These are phyloP conservation scores for Ustilago bromivora DNA, from an alignment of 1,284 basidiomycete genomes.

Conservation along the genomic window DNA sequence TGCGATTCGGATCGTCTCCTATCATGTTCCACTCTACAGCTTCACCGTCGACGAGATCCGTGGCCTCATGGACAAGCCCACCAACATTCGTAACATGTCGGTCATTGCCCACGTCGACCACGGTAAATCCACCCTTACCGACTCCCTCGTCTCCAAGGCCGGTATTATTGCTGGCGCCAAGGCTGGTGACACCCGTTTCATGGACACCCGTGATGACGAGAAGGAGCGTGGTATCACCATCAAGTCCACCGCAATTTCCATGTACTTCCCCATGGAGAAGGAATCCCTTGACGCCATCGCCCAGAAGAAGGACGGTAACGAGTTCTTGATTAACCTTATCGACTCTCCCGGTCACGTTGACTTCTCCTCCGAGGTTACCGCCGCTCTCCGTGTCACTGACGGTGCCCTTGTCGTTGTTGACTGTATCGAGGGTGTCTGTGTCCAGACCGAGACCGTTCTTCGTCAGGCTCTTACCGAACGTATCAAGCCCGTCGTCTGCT, in stretches of 20 bases:
- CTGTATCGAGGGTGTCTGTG: constrained; percentile 99
- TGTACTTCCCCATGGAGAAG: constrained; percentile 97
- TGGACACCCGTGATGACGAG: constrained; percentile 97
- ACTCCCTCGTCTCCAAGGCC: constrained; percentile 98
- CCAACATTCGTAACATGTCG: constrained; percentile 95
- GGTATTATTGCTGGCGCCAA: constrained; percentile 97
- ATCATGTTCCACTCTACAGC: constrained; percentile 21
- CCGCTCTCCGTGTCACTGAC: constrained; percentile 99
- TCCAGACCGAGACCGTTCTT: constrained; percentile 99
- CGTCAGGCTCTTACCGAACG: constrained; percentile 97
- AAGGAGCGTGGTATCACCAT: constrained; percentile 99
- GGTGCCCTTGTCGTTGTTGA: constrained; percentile 93
- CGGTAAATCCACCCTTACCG: constrained; percentile 99
- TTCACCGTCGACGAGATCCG: constrained; percentile 80
- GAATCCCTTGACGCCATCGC: constrained; percentile 80
- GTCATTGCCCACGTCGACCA: constrained; percentile 82
- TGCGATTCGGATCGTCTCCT: background rate
- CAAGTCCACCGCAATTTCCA: constrained; percentile 99
- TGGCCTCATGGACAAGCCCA: constrained; percentile 86
- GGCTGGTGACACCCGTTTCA: constrained; percentile 95
- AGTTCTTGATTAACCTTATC: constrained; percentile 99
- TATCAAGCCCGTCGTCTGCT: constrained; percentile 99
- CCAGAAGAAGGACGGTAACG: constrained; percentile 92
- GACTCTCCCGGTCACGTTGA: constrained; percentile 99
- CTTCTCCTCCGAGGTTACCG: constrained; percentile 99